Percentiles rank a stretch among this genome's conserved stretches.
Evolutionary conservation across 1,139 yeast species (phyloP).

Genomic region (Entelexis sorbosivorans): DNA sequence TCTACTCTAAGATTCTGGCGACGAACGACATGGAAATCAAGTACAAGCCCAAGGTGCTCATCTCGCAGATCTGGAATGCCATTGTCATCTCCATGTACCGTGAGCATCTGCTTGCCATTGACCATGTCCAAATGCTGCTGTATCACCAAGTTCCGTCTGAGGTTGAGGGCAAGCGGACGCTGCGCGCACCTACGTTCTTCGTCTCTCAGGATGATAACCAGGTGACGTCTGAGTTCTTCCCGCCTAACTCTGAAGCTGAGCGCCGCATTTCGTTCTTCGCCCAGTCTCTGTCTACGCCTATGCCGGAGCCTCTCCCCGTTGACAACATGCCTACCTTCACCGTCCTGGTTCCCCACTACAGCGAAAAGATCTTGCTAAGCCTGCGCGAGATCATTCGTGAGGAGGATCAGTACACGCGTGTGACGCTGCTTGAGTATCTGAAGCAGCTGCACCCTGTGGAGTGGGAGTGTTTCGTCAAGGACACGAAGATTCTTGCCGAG

Average conservation of each 20-base stretch:
- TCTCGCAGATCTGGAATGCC: slow-evolving; percentile 98
- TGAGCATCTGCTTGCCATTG: slow-evolving; percentile 93
- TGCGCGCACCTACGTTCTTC: slow-evolving; percentile 97
- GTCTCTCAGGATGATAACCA: slow-evolving; percentile 96
- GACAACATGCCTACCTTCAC: slow-evolving; percentile 99
- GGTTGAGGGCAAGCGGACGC: slow-evolving; percentile 93
- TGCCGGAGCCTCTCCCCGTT: slow-evolving; percentile 95
- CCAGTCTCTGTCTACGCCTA: slow-evolving; percentile 95
- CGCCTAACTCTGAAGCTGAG: slow-evolving; percentile 92
- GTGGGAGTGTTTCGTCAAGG: slow-evolving; percentile 99
- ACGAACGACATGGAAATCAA: slow-evolving; percentile 98
- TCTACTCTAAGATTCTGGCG: slow-evolving; percentile 91
- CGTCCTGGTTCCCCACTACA: slow-evolving; percentile 93
- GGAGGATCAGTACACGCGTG: slow-evolving; percentile 97
- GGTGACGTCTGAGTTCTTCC: slow-evolving; percentile 91
- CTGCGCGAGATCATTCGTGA: slow-evolving; percentile 96
- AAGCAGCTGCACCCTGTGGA: slow-evolving; percentile 97
- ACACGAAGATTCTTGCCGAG: slow-evolving; percentile 94
- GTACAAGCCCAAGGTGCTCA: slow-evolving; percentile 95
- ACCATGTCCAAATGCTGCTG: slow-evolving; percentile 91
- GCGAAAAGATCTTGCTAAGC: slow-evolving; percentile 90
- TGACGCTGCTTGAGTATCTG: slow-evolving; percentile 87
- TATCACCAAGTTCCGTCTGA: slow-evolving; percentile 94
- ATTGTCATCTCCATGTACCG: slow-evolving; percentile 97
- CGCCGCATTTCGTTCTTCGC: slow-evolving; percentile 99